Evolutionary conservation across 805 yeast genomes (phyloP), one percentile per base, ranked within the genome.

Genomic region (Barnettozyma sp.): DNA sequence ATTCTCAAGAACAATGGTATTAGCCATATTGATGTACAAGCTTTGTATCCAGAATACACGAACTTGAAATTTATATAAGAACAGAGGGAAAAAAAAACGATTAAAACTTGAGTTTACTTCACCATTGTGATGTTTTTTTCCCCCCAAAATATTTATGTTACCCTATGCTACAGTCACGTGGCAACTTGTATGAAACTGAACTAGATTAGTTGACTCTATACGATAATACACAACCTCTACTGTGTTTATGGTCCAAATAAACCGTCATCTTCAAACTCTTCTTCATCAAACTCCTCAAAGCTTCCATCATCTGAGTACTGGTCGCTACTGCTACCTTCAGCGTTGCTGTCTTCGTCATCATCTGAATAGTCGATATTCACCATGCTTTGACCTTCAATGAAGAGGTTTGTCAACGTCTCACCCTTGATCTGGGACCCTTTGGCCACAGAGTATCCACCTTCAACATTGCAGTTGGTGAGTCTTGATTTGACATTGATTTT

Each of bases 391-490:
- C 48, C 49, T 22, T 48, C 56, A 26, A 52, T 44, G 42, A 51
- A 55, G 31, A 59, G 43, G 19, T 57, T 65, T 50, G 59, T 59
- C 38, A 78, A 59, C 1, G 77, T 74, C 47, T 78, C 84, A 42
- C 81, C 80, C 58, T 78, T 78, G 19, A 71, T 41, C 15, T 46
- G 52, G 11, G 63, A 53, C 35, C 78, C 77, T 48, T 72, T 63
- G 3, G 72, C 66, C 16, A 92, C 88, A 14, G 65, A 66, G 54
- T 78, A 85, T 1, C 77, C 66, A 8, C 94, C 84, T 58, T 88
- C 97, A 18, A 92, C 81, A 43, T 83, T 79, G 66, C 96, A 90
- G 48, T 81, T 81, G 11, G 78, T 73, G 43, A 92, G 70, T 53
- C 71, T 76, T 28, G 76, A 66, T 57, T 81, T 84, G 36, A 68